Base-by-base conservation (phyloP, 306 rosid genomes). In the Castanea mollissima region DNA sequence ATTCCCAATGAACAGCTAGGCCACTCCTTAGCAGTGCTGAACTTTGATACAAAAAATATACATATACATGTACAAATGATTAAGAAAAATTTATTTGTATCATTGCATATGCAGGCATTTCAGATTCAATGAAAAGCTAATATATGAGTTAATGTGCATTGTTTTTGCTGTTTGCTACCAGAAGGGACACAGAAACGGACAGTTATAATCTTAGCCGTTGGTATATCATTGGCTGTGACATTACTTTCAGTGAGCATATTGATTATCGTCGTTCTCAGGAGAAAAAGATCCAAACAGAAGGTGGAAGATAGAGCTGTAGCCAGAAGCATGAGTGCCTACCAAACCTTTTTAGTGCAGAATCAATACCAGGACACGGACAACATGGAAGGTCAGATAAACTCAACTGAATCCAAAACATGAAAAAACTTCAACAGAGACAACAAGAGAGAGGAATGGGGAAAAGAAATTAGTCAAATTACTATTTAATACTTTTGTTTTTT, bases 301-400 rank as follows among this genome's bases (percentile, higher is more conserved):
- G 79, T 60, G 76, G 81, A 56, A 81, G 78, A 78, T 74, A 86
- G 25, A 72, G 63, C 73, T 46, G 18, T 72, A 52, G 81, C 92
- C 16, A 88, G 80, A 79, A 86, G 73, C 73, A 38, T 74, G 64
- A 65, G 83, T 27, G 74, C 74, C 76, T 54, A 70, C 15, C 83
- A 78, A 89, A 75, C 89, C 41, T 73, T 63, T 64, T 84, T 89
- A 12, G 52, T 77, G 74, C 91, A 65, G 76, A 77, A 79, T 52
- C 81, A 78, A 3, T 69, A 64, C 23, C 74, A 76, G 64, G 71
- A 56, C 64, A 83, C 63, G 23, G 86, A 90, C 14, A 65, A 76
- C 60, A 76, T 83, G 64, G 80, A 88, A 86, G 92, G 98, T 91
- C 81, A 83, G 76, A 74, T 75, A 18, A 79, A 46, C 72, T 20